phyloP scores from a whole-genome alignment of 2,329 filamentous ascomycete genomes.

The Cladosporium colombiae region DNA sequence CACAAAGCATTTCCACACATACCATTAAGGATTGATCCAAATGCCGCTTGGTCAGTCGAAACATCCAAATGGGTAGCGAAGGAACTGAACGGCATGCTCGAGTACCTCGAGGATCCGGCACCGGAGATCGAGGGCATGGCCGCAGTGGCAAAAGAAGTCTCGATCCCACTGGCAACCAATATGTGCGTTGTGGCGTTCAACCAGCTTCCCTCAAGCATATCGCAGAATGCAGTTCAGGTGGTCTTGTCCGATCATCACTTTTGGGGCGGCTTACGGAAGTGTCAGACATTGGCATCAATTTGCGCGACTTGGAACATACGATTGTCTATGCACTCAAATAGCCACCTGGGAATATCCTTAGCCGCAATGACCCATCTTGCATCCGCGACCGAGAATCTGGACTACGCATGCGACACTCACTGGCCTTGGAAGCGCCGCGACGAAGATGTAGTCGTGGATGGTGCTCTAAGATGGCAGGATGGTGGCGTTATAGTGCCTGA shows the following conservation, averaged over 20 bases:
- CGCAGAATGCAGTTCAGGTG: slow-evolving; percentile 10
- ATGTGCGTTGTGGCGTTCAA: slow-evolving; percentile 10
- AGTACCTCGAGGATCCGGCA: slow-evolving; percentile 9
- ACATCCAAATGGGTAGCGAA: slow-evolving; percentile 17
- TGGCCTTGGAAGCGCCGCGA: slow-evolving; percentile 13
- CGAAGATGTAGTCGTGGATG: slow-evolving; percentile 2
- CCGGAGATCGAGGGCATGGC: slow-evolving; percentile 11
- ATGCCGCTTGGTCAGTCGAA: slow-evolving; percentile 16
- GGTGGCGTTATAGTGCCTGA: slow-evolving; percentile 9
- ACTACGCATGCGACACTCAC: slow-evolving; percentile 15
- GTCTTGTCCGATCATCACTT: slow-evolving; percentile 12
- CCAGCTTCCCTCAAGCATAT: slow-evolving; percentile 4
- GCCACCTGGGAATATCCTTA: slow-evolving; percentile 6
- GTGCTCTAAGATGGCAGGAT: slow-evolving; percentile 9
- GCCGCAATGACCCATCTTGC: slow-evolving; percentile 15
- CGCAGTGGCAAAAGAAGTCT: slow-evolving; percentile 8
- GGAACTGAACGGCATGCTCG: slow-evolving; percentile 16
- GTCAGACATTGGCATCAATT: slow-evolving; percentile 1
- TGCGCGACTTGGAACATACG: slow-evolving; percentile 10
- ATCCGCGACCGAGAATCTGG: slow-evolving; percentile 7
- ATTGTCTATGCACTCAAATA: slow-evolving; percentile 12
- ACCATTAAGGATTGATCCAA: slow-evolving; percentile 12
- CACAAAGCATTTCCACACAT: slow-evolving; percentile 9
- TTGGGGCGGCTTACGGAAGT: slow-evolving; percentile 11
- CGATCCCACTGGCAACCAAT: slow-evolving; percentile 9